These are phyloP conservation scores for Flaveria trinervia DNA, from an alignment of 129 eudicot species.

Conservation along the genomic window DNA sequence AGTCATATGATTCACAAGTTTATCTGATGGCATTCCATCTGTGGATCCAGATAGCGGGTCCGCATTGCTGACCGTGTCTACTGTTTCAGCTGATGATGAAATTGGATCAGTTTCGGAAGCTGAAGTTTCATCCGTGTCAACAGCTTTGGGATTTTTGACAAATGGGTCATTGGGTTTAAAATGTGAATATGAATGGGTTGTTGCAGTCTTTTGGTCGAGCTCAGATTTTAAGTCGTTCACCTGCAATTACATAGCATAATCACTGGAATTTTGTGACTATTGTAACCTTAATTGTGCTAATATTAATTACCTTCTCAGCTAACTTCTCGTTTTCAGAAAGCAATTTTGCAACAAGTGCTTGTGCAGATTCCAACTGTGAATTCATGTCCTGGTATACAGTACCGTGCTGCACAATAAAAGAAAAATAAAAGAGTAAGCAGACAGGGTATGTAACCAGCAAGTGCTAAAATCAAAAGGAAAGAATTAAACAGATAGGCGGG, in stretches of 20 bases:
- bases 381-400: constrained; percentile 42
- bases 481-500: constrained; percentile 33
- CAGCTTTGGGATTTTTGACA: constrained; percentile 19
- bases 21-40: constrained; percentile 35
- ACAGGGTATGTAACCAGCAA: background rate
- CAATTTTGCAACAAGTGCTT: constrained; percentile 59
- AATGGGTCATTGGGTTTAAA: constrained; percentile 26
- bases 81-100: constrained; percentile 27
- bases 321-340: constrained; percentile 67
- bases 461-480: background rate
- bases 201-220: constrained; percentile 42
- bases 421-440: background rate
- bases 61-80: constrained; percentile 13
- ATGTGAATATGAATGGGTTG: constrained; percentile 26
- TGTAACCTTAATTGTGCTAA: background rate
- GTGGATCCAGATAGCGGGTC: constrained; percentile 32
- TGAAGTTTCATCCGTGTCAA: constrained; percentile 26
- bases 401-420: constrained; percentile 38
- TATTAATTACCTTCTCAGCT: constrained; percentile 62
- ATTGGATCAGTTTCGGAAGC: constrained; percentile 26
- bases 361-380: constrained; percentile 58
- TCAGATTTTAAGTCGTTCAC: constrained; percentile 51
- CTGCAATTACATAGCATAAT: constrained; percentile 43
- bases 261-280: constrained; percentile 4
- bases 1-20: constrained; percentile 21